Base-by-base conservation (phyloP, 805 yeast genomes). In the Ogataea glucozyma region DNA sequence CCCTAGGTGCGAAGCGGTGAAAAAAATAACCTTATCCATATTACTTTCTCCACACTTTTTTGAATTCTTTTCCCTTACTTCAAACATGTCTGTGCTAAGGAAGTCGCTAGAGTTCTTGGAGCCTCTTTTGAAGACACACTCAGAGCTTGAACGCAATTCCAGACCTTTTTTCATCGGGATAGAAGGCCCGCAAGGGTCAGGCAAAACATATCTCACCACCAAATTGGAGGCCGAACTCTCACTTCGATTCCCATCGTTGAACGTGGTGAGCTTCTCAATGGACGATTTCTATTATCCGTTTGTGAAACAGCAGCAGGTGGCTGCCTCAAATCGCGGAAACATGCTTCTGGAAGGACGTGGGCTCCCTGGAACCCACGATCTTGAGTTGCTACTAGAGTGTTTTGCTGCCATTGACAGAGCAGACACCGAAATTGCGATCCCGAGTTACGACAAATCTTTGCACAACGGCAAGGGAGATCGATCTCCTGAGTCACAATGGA, bases 311-410 rank as follows among this genome's bases (percentile, higher is more conserved):
- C 46, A 44, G 19, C 45, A 47, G 23, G 57, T 89, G 18, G 73
- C 75, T 1, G 27, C 48, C 5, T 40, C 46, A 11, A 64, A 68
- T 46, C 58, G 68, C 0, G 72, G 64, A 11, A 62, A 63, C 57
- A 59, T 64, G 26, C 65, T 91, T 35, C 56, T 88, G 13, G 53
- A 59, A 24, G 96, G 96, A 3, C 68, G 98, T 19, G 98, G 98
- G 0, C 71, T 87, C 12, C 98, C 98, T 0, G 97, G 97, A 0
- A 91, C 98, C 0, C 99, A 91, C 61, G 97, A 91, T 57, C 56
- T 86, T 13, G 52, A 51, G 1, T 54, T 85, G 11, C 58, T 72
- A n/a, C 34, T 49, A 6, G 51, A 62, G 6, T 61, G 73, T 5
- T 49, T 85, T 29, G 44, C 52, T 5, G 49, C 51, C 20, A 55